Percentiles rank a stretch among this genome's conserved stretches.
phyloP scores from a whole-genome alignment of 192 early-diverging fungal genomes.

The Coemansia guatemalensis region DNA sequence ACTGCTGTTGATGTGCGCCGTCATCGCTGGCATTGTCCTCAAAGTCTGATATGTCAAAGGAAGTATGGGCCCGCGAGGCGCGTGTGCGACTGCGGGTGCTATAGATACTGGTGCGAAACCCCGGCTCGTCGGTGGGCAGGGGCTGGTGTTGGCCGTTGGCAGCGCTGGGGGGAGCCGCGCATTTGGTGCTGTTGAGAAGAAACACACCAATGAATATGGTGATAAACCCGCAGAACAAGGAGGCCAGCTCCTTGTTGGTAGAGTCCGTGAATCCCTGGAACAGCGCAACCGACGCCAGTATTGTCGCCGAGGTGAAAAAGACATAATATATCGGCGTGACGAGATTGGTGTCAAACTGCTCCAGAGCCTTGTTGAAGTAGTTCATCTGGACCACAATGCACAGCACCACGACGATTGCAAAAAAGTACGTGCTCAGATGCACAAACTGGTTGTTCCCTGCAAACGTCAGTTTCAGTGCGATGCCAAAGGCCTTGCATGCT shows the following conservation, averaged over 20 bases:
- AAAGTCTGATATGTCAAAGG: slow-evolving; percentile 46
- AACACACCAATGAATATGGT: slow-evolving; percentile 94
- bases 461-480: slow-evolving; percentile 90
- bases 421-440: slow-evolving; percentile 87
- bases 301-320: slow-evolving; percentile 93
- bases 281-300: slow-evolving; percentile 83
- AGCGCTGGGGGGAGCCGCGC: slow-evolving; percentile 2
- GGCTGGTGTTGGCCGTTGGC: slow-evolving; percentile 43
- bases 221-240: slow-evolving; percentile 84
- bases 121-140: slow-evolving; percentile 49
- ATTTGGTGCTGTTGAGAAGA: slow-evolving; percentile 66
- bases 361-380: slow-evolving; percentile 97
- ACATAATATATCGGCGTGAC: slow-evolving; percentile 94
- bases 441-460: slow-evolving; percentile 89
- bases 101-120: slow-evolving; percentile 32
- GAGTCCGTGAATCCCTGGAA: slow-evolving; percentile 84
- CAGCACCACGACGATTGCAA: slow-evolving; percentile 71
- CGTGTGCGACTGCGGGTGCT: slow-evolving; percentile 16
- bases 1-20: slow-evolving; percentile 20
- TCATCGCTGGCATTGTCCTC: slow-evolving; percentile 29
- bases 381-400: slow-evolving; percentile 97
- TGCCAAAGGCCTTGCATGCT: slow-evolving; percentile 91
- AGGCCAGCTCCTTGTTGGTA: slow-evolving; percentile 71
- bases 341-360: slow-evolving; percentile 87
- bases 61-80: slow-evolving; percentile 21